Conservation (phyloP, 768 basidiomycete species). For the Lentinula detonsa region DNA sequence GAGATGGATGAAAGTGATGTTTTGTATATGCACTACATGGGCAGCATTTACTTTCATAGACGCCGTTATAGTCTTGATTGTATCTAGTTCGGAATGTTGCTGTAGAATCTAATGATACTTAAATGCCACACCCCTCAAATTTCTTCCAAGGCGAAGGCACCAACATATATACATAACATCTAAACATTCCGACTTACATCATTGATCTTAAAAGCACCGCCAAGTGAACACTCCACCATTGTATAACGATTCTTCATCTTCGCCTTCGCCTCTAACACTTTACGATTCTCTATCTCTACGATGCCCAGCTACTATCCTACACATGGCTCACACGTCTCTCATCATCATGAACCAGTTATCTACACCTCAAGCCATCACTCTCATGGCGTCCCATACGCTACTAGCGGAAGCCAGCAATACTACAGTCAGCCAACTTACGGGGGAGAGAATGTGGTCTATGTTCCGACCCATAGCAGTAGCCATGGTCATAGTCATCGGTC, state of each 20-base stretch:
- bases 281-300: neutral
- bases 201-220: neutral
- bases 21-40: neutral
- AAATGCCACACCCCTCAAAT: too few relatives aligned
- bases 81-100: neutral
- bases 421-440: constrained; percentile 13
- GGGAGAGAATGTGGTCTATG: constrained; percentile 14
- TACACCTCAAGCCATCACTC: constrained; percentile 10
- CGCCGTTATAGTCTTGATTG: neutral
- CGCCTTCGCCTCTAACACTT: neutral
- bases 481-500: constrained; percentile 10
- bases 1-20: neutral
- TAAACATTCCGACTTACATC: neutral
- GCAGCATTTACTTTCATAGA: neutral
- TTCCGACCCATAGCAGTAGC: constrained; percentile 13
- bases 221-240: neutral
- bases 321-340: constrained; percentile 12
- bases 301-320: constrained; percentile 16
- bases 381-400: constrained; percentile 6
- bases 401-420: constrained; percentile 15
- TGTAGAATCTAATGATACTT: too few relatives aligned
- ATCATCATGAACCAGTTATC: constrained; percentile 6
- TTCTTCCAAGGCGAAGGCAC: neutral
- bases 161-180: neutral
- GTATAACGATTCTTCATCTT: neutral